Base-by-base conservation (phyloP, 2,329 filamentous ascomycete genomes). In the Raffaelea arxii region DNA sequence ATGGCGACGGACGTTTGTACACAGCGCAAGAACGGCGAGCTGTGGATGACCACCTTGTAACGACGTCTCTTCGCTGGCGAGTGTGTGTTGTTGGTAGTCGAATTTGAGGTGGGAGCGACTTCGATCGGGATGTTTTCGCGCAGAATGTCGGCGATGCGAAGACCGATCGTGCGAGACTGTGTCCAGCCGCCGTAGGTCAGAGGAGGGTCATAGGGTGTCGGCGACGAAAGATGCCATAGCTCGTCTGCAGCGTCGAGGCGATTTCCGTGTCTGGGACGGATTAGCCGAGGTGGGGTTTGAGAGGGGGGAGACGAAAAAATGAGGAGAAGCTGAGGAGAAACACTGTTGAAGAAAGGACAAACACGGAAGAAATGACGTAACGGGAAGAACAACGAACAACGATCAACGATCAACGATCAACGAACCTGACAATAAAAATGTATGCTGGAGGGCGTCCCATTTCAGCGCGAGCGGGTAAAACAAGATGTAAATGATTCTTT, bases 161-260 rank as follows among this genome's bases (percentile, higher is more conserved):
- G 74, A 16, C 92, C 92, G 22, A 96, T 77, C 5, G 82, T 79
- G 56, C 85, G 82, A 46, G 86, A 83, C 64, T 97, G 92, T 14
- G 83, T 78, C 85, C 92, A 96, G 53, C 92, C 92, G 55, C 87
- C 86, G 61, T 96, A 97, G 3, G 90, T 95, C 48, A 98, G 74
- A 43, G 92, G 92, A 54, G 92, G 87, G 55, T 98, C 91, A 70
- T 97, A 98, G 2, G 92, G 92, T 6, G 88, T 90, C 2, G 90
- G 86, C 6, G 92, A 95, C 25, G 86, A 85, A 46, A 95, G 75
- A 64, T 96, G 88, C 92, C 92, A 98, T 63, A 87, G 80, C 62
- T 90, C 89, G 72, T 98, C 90, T 51, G 90, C 89, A 47, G 88
- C 88, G 64, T 98, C 92, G 48, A 98, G 82, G 55, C 92, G 84